phyloP scores from a whole-genome alignment of 1,284 basidiomycete species.

The Ceratobasidium sp. region DNA sequence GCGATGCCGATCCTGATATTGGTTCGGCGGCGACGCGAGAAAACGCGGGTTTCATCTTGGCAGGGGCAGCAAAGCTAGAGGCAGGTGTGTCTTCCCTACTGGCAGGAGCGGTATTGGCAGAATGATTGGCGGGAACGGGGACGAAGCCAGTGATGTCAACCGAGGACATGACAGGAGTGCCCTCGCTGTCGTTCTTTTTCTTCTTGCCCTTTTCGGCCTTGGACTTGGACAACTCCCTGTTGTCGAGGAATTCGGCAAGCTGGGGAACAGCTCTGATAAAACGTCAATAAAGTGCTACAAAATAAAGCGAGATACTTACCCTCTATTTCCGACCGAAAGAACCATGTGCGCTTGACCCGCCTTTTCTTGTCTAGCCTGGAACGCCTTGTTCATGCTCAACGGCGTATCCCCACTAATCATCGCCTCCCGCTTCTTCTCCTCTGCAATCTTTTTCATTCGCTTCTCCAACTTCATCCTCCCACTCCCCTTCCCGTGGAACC shows the following conservation, averaged over 20 bases:
- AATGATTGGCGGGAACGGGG: conserved; percentile 69
- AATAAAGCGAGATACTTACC: conserved; percentile 66
- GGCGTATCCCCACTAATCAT: conserved; percentile 96
- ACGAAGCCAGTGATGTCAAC: conserved; percentile 74
- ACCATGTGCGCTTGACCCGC: conserved; percentile 95
- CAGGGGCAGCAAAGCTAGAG: conserved; percentile 69
- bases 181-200: conserved; percentile 78
- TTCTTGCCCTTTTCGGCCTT: conserved; percentile 81
- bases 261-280: conserved; percentile 80
- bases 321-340: conserved; percentile 92
- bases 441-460: conserved; percentile 91
- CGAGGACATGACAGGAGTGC: conserved; percentile 60
- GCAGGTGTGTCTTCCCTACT: conserved; percentile 63
- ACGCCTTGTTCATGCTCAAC: conserved; percentile 90
- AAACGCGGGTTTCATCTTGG: conserved; percentile 73
- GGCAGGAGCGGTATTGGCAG: conserved; percentile 62
- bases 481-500: conserved; percentile 95
- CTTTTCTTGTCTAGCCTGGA: conserved; percentile 91
- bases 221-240: conserved; percentile 77
- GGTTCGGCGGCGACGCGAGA: conserved; percentile 72
- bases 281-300: conserved; percentile 48
- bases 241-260: conserved; percentile 80
- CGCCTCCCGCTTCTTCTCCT: conserved; percentile 90
- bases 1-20: conserved; percentile 58
- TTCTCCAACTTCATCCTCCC: conserved; percentile 97